phyloP scores from a whole-genome alignment of 805 yeast species.

The Myxozyma udenii region DNA sequence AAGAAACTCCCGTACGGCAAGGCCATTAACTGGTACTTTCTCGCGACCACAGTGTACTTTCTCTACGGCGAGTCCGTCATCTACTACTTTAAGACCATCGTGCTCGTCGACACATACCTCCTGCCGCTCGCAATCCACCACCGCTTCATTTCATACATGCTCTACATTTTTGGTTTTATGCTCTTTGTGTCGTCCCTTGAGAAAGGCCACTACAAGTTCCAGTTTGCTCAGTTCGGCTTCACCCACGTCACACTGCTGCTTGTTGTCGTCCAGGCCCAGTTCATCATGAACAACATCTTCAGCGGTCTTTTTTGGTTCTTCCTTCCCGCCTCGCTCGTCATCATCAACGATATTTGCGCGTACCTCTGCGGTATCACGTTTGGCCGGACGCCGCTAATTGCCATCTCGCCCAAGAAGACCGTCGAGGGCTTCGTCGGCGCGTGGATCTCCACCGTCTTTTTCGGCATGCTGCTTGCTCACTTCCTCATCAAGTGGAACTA shows the following conservation, averaged over 20 bases:
- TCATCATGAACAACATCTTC: conserved; percentile 82
- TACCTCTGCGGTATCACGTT: conserved; percentile 95
- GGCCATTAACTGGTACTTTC: conserved; percentile 43
- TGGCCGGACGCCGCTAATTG: conserved; percentile 87
- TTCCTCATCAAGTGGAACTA: conserved; percentile 64
- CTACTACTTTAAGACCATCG: conserved; percentile 56
- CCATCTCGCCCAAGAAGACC: conserved; percentile 94
- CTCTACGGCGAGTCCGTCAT: conserved; percentile 83
- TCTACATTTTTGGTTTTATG: conserved; percentile 61
- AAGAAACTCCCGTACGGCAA: conserved; percentile 65
- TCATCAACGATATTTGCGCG: conserved; percentile 93
- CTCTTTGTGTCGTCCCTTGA: conserved; percentile 85
- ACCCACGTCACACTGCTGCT: conserved; percentile 90
- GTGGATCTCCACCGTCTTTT: conserved; percentile 85
- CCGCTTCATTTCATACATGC: conserved; percentile 74
- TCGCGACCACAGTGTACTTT: conserved; percentile 79
- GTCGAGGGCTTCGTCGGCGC: conserved; percentile 98
- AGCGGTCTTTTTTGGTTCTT: conserved; percentile 93
- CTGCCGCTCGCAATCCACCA: conserved; percentile 71
- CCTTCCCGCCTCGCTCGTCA: conserved; percentile 86
- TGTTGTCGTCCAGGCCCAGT: conserved; percentile 91
- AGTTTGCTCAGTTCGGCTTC: conserved; percentile 87
- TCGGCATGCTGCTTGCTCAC: conserved; percentile 65
- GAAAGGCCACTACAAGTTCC: conserved; percentile 85
- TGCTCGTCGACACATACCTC: conserved; percentile 53